Conservation (phyloP, 352 stramenopile species). For the Phytophthora melonis region DNA sequence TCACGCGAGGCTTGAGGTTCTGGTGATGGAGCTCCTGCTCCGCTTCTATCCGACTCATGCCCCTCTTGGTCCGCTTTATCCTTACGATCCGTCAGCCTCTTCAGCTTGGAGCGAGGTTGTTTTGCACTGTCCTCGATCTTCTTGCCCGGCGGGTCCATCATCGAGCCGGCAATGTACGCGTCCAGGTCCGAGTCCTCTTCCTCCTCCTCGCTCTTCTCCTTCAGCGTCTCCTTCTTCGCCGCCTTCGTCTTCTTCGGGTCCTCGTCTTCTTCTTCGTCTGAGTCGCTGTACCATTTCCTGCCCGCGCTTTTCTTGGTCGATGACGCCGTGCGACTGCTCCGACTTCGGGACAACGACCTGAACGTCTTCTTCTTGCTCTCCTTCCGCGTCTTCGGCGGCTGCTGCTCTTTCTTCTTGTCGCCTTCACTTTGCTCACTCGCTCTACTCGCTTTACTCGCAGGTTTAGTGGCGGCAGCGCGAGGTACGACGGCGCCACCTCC, state of each 20-base stretch:
- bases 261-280: conserved; percentile 50
- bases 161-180: conserved; percentile 34
- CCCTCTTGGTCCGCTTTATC: conserved; percentile 5
- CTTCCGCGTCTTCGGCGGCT: conserved; percentile 9
- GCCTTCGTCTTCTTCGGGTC: conserved; percentile 17
- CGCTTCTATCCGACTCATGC: conserved; percentile 22
- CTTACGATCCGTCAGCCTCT: conserved; percentile 28
- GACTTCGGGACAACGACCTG: conserved; percentile 17
- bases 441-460: background rate
- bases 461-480: conserved; percentile 6
- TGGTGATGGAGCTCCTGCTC: conserved; percentile 11
- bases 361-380: conserved; percentile 30
- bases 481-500: conserved; percentile 17
- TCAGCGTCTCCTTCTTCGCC: conserved; percentile 10
- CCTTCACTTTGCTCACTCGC: conserved; percentile 12
- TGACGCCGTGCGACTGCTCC: conserved; percentile 25
- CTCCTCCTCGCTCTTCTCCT: conserved; percentile 29
- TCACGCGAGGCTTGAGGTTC: conserved; percentile 26
- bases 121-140: conserved; percentile 18
- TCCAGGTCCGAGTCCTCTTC: conserved; percentile 38
- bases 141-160: conserved; percentile 19
- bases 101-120: conserved; percentile 26
- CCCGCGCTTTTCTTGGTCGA: conserved; percentile 38
- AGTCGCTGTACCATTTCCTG: conserved; percentile 66
- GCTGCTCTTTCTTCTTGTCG: conserved; percentile 1